Evolutionary conservation across 495 filamentous ascomycete genomes (phyloP), one percentile per base, ranked within the genome.

Genomic region (Xylaria venustula): DNA sequence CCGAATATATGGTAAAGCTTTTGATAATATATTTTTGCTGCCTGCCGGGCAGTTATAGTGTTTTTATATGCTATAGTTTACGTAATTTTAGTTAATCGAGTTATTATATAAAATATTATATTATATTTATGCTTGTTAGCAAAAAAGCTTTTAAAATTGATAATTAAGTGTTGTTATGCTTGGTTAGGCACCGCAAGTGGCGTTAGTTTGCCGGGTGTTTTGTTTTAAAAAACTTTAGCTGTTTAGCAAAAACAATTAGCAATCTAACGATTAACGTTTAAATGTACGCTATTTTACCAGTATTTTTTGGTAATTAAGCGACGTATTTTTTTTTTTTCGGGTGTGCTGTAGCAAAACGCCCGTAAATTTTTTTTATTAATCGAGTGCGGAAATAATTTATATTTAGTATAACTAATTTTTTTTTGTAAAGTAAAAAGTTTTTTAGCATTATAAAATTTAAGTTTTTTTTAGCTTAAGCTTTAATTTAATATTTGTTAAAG

Each of bases 21-120:
- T n/a, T n/a, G n/a, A n/a, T n/a, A n/a, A 52, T 52, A 52, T 52
- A 52, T 52, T 11, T 28, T 17, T 7, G 42, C 17, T 46, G 42
- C 17, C 7, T 46, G 7, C 5, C 20, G 15, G 5, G n/a, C n/a
- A 17, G 19, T 50, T 14, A 32, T 32, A n/a, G 8, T 26, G n/a
- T 50, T 32, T 50, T 50, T 50, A 50, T 50, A 50, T 4, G 19
- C 15, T 17, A 50, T 50, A 17, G 22, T 50, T 50, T 50, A 50
- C 8, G 28, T 26, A 50, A 50, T 11, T 50, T 50, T 50, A 5
- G 15, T 50, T n/a, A n/a, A n/a, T n/a, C n/a, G n/a, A n/a, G n/a
- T n/a, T n/a, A n/a, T n/a, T n/a, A n/a, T n/a, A n/a, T n/a, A n/a
- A n/a, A n/a, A n/a, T n/a, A n/a, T n/a, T n/a, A n/a, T n/a, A n/a